phyloP scores from a whole-genome alignment of 805 yeast genomes.

The Starmera quercuum region DNA sequence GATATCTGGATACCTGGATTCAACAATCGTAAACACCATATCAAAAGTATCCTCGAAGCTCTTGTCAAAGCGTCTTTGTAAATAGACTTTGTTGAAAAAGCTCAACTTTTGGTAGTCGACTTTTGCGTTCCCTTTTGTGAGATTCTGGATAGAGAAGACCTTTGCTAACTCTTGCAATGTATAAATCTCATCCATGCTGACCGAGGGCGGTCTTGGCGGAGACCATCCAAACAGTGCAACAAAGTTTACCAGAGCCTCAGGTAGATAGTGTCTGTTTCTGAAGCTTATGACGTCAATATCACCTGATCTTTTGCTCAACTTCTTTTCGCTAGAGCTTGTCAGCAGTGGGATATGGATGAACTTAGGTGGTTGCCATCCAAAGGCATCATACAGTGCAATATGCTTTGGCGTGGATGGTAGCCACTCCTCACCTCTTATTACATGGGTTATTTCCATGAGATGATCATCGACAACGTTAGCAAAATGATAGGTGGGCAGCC shows the following conservation, averaged over 20 bases:
- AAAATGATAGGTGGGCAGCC: slow-evolving; percentile 91
- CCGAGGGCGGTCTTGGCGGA: slow-evolving; percentile 53
- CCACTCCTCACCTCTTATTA: slow-evolving; percentile 98
- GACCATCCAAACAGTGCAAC: slow-evolving; percentile 94
- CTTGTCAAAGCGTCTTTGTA: slow-evolving; percentile 35
- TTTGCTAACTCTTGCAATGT: slow-evolving; percentile 41
- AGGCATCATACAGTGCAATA: slow-evolving; percentile 74
- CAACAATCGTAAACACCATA: slow-evolving; percentile 17
- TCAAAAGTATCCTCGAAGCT: slow-evolving; percentile 29
- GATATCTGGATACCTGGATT: slow-evolving; percentile 10
- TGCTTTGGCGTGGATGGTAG: slow-evolving; percentile 93
- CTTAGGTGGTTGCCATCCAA: slow-evolving; percentile 77
- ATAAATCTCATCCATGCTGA: slow-evolving; percentile 44
- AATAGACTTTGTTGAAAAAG: slow-evolving; percentile 70
- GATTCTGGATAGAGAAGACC: slow-evolving; percentile 55
- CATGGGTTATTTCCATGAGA: slow-evolving; percentile 87
- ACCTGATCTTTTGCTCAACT: slow-evolving; percentile 80
- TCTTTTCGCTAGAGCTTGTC: slow-evolving; percentile 65
- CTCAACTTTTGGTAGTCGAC: slow-evolving; percentile 72
- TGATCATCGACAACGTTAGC: slow-evolving; percentile 96
- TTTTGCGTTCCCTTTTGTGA: slow-evolving; percentile 92
- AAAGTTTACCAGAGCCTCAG: slow-evolving; percentile 84
- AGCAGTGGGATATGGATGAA: slow-evolving; percentile 88
- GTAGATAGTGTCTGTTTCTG: slow-evolving; percentile 56
- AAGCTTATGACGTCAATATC: slow-evolving; percentile 65